Percentiles rank a stretch among this genome's conserved stretches.
phyloP scores from a whole-genome alignment of 2,329 filamentous ascomycete genomes.

The Diplodia seriata region DNA sequence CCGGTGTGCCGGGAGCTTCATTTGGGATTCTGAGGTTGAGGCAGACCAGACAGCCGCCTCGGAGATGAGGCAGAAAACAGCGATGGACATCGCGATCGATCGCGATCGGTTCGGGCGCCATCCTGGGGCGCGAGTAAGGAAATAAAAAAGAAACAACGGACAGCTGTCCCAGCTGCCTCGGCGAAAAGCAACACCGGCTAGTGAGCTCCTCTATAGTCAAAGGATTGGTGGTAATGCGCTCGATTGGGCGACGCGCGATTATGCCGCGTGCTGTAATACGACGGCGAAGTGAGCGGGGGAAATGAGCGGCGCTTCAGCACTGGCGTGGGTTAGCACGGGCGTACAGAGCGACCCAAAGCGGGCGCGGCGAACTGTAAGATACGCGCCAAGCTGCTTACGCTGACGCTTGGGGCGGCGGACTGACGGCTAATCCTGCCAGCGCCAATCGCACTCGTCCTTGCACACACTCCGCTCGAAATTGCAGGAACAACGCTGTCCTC shows the following conservation, averaged over 20 bases:
- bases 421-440: constrained; percentile 27
- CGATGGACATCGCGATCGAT: constrained; percentile 27
- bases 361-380: constrained; percentile 18
- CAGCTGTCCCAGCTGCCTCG: constrained; percentile 16
- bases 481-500: constrained; percentile 26
- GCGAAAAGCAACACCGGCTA: constrained; percentile 25
- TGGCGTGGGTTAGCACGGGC: constrained; percentile 18
- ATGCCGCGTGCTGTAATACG: constrained; percentile 10
- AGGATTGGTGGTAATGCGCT: constrained; percentile 4
- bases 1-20: constrained; percentile 16
- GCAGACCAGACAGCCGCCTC: constrained; percentile 18
- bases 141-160: constrained; percentile 12
- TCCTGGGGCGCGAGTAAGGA: constrained; percentile 1
- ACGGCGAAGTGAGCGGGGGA: constrained; percentile 14
- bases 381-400: constrained; percentile 25
- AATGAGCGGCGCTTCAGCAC: constrained; percentile 10
- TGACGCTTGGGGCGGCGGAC: constrained; percentile 7
- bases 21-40: constrained; percentile 20
- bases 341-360: constrained; percentile 14
- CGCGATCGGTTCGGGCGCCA: constrained; percentile 19
- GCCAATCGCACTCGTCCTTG: constrained; percentile 18
- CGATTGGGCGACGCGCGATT: constrained; percentile 22
- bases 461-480: constrained; percentile 29
- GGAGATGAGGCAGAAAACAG: constrained; percentile 24
- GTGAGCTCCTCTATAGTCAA: constrained; percentile 8